A percentile compares a stretch with the other conserved stretches of the same genome.
phyloP scores from a whole-genome alignment of 108 stramenopile species.

The Chaetoceros tenuissimus region DNA sequence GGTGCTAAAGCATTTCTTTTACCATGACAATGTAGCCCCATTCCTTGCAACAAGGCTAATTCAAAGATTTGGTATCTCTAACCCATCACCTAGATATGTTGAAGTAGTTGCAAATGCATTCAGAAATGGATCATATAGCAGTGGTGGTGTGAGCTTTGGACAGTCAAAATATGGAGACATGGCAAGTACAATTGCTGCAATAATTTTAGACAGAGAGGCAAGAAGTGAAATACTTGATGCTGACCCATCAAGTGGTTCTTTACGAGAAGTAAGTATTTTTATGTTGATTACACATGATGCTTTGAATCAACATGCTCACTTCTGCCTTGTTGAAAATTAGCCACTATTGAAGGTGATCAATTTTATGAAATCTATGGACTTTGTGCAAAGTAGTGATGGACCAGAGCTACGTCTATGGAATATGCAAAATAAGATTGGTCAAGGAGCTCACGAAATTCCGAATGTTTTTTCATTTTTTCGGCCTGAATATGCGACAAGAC shows the following conservation, averaged over 20 bases:
- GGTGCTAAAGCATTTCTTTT: conserved; percentile 52
- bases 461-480: conserved; percentile 44
- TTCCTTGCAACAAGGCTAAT: conserved; percentile 51
- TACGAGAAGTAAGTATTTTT: conserved; percentile 9
- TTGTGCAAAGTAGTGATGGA: not conserved
- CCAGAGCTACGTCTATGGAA: not conserved
- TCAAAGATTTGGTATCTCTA: conserved; percentile 56
- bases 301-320: conserved; percentile 10
- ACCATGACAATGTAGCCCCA: conserved; percentile 38
- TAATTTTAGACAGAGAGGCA: conserved; percentile 50
- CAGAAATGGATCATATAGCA: conserved; percentile 27
- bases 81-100: conserved; percentile 56
- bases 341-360: conserved; percentile 40
- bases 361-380: conserved; percentile 42
- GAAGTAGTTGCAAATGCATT: conserved; percentile 37
- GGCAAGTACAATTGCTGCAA: conserved; percentile 44
- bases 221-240: conserved; percentile 33
- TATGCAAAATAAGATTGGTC: conserved; percentile 17
- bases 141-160: conserved; percentile 25
- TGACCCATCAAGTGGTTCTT: conserved; percentile 39
- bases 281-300: not conserved
- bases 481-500: conserved; percentile 39
- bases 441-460: conserved; percentile 34
- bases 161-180: conserved; percentile 55
- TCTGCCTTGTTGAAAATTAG: too few relatives aligned